Evolutionary conservation across 2,329 filamentous ascomycete genomes (phyloP).

Genomic region (Chaetomiaceae sp.): DNA sequence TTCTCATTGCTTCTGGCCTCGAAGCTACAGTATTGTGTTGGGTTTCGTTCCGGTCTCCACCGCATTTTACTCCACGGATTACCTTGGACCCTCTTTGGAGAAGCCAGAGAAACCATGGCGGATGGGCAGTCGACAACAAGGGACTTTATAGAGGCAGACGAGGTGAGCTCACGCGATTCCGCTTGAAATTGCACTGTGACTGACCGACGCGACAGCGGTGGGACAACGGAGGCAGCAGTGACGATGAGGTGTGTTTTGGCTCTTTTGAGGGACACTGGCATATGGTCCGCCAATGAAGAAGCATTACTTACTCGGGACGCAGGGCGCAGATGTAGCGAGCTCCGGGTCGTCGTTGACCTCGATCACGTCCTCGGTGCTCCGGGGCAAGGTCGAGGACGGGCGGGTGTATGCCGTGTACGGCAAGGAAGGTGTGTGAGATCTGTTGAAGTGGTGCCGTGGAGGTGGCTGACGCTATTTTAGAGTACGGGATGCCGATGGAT

Average conservation of each 20-base stretch:
- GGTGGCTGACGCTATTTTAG: constrained; percentile 18
- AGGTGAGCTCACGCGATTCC: background rate
- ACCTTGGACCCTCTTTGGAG: background rate
- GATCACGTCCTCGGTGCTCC: constrained; percentile 19
- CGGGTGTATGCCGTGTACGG: constrained; percentile 35
- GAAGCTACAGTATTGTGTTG: too few species aligned
- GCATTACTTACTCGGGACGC: background rate
- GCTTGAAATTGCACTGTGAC: background rate
- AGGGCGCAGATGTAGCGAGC: constrained; percentile 13
- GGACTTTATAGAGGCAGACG: constrained; percentile 2
- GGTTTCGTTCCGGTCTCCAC: too few species aligned
- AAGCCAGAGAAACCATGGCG: background rate
- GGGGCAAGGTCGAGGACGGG: constrained; percentile 28
- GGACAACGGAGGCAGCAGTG: background rate
- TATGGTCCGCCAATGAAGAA: background rate
- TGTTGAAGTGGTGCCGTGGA: background rate
- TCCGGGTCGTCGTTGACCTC: constrained; percentile 15
- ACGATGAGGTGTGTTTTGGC: constrained; percentile 9
- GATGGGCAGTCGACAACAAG: background rate
- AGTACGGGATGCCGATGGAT: constrained; percentile 40
- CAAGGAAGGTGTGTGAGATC: constrained; percentile 30
- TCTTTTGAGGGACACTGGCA: background rate
- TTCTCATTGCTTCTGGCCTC: too few species aligned
- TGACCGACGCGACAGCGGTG: constrained; percentile 3
- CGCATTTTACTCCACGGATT: background rate